phyloP scores from a whole-genome alignment of 805 yeast genomes.

The Metschnikowia orientalis region DNA sequence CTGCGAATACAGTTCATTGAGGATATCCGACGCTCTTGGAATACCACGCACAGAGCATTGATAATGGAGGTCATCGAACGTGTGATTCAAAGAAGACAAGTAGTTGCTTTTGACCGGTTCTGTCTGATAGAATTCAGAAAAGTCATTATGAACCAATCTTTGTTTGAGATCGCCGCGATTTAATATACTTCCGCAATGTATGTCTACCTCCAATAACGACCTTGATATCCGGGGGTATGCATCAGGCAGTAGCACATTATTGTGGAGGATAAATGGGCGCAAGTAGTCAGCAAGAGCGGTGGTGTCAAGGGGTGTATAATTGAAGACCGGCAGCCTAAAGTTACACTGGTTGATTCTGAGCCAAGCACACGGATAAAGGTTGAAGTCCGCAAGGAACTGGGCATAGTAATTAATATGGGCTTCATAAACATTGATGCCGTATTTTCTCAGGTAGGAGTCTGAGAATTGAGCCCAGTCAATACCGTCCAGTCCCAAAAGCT shows the following conservation, averaged over 20 bases:
- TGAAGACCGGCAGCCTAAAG: constrained; percentile 54
- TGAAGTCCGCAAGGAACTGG: constrained; percentile 80
- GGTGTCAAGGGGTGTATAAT: constrained; percentile 10
- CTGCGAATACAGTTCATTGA: constrained; percentile 17
- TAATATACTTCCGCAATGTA: constrained; percentile 52
- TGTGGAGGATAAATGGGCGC: constrained; percentile 17
- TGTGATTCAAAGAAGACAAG: constrained; percentile 45
- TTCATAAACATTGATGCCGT: constrained; percentile 44
- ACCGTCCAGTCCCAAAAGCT: constrained; percentile 33
- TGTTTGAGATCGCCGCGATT: constrained; percentile 48
- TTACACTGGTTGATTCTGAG: constrained; percentile 42
- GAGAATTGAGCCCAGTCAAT: constrained; percentile 11
- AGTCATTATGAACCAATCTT: constrained; percentile 48
- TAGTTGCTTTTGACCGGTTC: constrained; percentile 23
- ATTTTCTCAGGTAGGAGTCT: neutral
- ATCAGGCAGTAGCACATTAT: constrained; percentile 28
- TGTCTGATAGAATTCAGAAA: constrained; percentile 31
- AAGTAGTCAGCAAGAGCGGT: constrained; percentile 16
- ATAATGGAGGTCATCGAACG: constrained; percentile 54
- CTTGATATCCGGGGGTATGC: constrained; percentile 53
- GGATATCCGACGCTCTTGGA: constrained; percentile 14
- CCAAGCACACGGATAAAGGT: constrained; percentile 84
- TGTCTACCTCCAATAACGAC: constrained; percentile 68
- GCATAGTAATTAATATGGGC: constrained; percentile 72
- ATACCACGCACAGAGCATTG: constrained; percentile 43